Evolutionary conservation across 2,329 filamentous ascomycete genomes (phyloP).

Genomic region (Sporothrix brasiliensis): DNA sequence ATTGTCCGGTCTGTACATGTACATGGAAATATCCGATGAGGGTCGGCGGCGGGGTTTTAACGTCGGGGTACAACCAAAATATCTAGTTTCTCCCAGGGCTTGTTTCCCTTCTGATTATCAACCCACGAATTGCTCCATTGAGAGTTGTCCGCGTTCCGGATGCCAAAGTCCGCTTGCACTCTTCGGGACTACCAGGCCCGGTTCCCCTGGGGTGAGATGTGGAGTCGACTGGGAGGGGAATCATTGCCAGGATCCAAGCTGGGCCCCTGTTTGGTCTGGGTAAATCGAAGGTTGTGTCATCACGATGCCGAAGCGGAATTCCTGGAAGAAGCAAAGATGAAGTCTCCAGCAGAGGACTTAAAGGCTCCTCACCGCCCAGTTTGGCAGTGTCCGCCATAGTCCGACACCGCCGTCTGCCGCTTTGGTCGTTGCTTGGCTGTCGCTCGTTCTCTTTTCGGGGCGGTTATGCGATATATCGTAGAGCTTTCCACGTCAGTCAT

Average conservation of each 20-base stretch:
- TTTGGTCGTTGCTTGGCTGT: neutral
- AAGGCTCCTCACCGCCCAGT: neutral
- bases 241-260: neutral
- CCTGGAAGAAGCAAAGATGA: neutral
- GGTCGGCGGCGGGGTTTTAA: too few relatives aligned
- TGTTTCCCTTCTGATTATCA: neutral
- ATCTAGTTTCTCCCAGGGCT: too few relatives aligned
- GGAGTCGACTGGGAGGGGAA: slow-evolving; percentile 1
- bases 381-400: slow-evolving; percentile 6
- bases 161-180: slow-evolving; percentile 3
- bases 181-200: slow-evolving; percentile 18
- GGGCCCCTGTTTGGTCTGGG: neutral
- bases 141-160: slow-evolving; percentile 12
- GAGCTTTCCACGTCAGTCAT: too few relatives aligned
- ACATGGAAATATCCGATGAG: slow-evolving; percentile 8
- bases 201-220: slow-evolving; percentile 8
- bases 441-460: slow-evolving; percentile 11
- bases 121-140: neutral
- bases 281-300: slow-evolving; percentile 23
- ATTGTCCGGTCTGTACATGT: neutral
- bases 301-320: neutral
- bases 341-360: neutral
- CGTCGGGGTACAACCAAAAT: too few relatives aligned
- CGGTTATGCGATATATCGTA: neutral
- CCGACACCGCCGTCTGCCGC: slow-evolving; percentile 17